Conservation (phyloP, 2,329 filamentous ascomycete species). For the Fusarium chuoi region DNA sequence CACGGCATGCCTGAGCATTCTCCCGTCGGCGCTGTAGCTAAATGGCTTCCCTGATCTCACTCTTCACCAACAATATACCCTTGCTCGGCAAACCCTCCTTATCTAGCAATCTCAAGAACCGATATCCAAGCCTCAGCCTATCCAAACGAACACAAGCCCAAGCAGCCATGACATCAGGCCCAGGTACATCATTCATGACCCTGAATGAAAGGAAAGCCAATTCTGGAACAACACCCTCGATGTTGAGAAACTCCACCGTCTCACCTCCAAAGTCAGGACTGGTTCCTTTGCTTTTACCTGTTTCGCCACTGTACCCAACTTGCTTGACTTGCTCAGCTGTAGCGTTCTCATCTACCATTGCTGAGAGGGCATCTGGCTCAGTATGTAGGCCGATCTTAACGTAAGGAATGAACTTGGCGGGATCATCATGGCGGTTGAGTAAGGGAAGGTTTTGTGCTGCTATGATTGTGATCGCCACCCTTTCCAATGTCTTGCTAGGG, state of each 20-base stretch:
- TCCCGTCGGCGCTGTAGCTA: accelerated
- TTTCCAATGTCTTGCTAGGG: background rate
- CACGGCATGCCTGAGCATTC: accelerated
- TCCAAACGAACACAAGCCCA: conserved; percentile 15
- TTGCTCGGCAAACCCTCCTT: conserved; percentile 7
- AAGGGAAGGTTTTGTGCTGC: conserved; percentile 15
- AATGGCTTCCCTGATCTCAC: background rate
- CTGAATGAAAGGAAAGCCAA: conserved; percentile 1
- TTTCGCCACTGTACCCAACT: conserved; percentile 2
- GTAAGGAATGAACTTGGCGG: conserved; percentile 11
- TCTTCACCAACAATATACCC: background rate
- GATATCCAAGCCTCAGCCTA: conserved; percentile 10
- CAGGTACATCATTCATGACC: conserved; percentile 16
- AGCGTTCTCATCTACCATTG: background rate
- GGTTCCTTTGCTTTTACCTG: background rate
- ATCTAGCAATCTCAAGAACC: background rate
- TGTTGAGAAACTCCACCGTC: conserved; percentile 5
- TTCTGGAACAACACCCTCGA: conserved; percentile 2
- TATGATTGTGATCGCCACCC: background rate
- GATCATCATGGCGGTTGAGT: background rate
- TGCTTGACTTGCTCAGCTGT: background rate
- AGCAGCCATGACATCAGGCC: background rate
- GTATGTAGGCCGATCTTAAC: conserved; percentile 10
- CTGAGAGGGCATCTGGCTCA: background rate
- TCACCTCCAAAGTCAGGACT: conserved; percentile 4